Conservation (phyloP, 495 filamentous ascomycete genomes). For the Arthonia radiata region DNA sequence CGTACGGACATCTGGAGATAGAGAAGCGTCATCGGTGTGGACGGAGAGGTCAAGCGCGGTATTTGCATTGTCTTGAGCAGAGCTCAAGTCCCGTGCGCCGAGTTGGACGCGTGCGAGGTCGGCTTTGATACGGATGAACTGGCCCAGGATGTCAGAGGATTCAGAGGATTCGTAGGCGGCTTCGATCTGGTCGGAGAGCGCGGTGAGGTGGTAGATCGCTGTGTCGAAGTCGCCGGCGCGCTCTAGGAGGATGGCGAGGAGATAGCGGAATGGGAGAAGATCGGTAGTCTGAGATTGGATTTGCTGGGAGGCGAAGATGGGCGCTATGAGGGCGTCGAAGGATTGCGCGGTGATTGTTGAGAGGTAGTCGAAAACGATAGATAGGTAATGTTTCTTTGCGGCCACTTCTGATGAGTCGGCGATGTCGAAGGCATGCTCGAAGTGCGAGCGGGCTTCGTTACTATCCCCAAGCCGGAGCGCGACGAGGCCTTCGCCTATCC, state of each 20-base stretch:
- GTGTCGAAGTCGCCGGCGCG: conserved; percentile 38
- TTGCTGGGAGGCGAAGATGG: conserved; percentile 73
- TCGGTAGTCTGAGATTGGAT: conserved; percentile 39
- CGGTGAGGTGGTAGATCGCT: conserved; percentile 38
- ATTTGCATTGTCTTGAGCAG: conserved; percentile 48
- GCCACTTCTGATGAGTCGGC: conserved; percentile 44
- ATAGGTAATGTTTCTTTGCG: conserved; percentile 49
- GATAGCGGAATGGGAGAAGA: conserved; percentile 47
- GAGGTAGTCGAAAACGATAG: conserved; percentile 57
- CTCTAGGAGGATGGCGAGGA: conserved; percentile 59
- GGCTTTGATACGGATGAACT: conserved; percentile 61
- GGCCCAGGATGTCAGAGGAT: conserved; percentile 39
- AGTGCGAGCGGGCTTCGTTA: conserved; percentile 55
- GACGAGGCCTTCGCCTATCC: conserved; percentile 79
- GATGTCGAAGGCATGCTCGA: conserved; percentile 92
- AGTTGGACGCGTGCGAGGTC: conserved; percentile 65
- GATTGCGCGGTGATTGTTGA: conserved; percentile 25
- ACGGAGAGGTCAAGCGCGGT: conserved; percentile 45
- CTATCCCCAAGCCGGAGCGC: conserved; percentile 47
- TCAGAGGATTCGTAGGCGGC: conserved; percentile 64
- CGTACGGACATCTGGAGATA: conserved; percentile 25
- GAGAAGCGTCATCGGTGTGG: conserved; percentile 28
- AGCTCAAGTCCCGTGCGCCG: conserved; percentile 32
- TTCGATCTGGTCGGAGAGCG: conserved; percentile 43
- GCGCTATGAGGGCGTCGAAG: conserved; percentile 40